Evolutionary conservation across 495 filamentous ascomycete genomes (phyloP).

Genomic region (Chaetomium cochliodes): DNA sequence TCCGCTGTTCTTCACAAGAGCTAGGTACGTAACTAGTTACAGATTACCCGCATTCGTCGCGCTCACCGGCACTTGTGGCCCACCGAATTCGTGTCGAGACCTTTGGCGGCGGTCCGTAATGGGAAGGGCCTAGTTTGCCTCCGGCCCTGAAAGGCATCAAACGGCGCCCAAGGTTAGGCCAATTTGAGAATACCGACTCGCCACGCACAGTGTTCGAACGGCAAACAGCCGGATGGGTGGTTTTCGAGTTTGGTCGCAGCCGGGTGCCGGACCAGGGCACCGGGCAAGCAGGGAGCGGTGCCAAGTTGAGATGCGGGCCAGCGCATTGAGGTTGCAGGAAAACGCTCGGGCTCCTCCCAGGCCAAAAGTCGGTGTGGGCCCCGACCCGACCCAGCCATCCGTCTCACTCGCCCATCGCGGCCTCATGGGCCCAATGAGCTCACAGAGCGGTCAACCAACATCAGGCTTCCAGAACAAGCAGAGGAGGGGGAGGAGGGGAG

Average conservation of each 20-base stretch:
- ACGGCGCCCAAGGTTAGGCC: background rate
- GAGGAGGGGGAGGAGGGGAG: too few species aligned
- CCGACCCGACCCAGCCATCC: conserved; percentile 10
- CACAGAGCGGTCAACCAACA: conserved; percentile 5
- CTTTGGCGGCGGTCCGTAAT: background rate
- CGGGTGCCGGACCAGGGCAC: conserved; percentile 24
- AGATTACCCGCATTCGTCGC: background rate
- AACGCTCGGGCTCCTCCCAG: conserved; percentile 22
- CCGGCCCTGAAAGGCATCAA: background rate
- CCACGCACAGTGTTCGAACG: conserved; percentile 18
- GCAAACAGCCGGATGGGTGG: conserved; percentile 24
- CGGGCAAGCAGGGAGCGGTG: conserved; percentile 27
- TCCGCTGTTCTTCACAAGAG: background rate
- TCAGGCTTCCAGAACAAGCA: conserved; percentile 5
- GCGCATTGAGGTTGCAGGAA: conserved; percentile 26
- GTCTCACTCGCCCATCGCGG: background rate
- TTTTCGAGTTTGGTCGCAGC: conserved; percentile 12
- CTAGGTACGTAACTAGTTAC: too few species aligned
- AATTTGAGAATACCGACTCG: background rate
- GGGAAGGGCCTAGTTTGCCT: background rate
- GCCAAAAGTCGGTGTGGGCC: conserved; percentile 40
- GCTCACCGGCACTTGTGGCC: background rate
- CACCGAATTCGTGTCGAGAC: too few species aligned
- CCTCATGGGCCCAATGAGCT: background rate
- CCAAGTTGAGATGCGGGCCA: conserved; percentile 27